phyloP scores from a whole-genome alignment of 371 early-diverging fungal species.

The Lichtheimia ramosa region DNA sequence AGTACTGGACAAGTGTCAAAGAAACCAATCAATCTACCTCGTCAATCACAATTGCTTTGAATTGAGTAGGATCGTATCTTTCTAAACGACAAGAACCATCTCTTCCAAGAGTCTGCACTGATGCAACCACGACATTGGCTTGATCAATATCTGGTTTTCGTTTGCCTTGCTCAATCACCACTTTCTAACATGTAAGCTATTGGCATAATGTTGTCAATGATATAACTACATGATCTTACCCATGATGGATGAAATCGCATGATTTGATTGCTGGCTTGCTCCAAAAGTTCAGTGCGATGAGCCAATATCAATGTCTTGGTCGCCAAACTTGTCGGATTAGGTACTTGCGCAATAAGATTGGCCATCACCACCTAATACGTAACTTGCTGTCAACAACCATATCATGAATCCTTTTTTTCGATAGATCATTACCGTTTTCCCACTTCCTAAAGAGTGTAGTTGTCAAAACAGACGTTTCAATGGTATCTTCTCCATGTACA shows the following conservation, averaged over 20 bases:
- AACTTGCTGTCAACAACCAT: background rate
- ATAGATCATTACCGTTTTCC: slow-evolving; percentile 71
- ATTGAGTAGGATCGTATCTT: slow-evolving; percentile 70
- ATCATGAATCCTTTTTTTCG: background rate
- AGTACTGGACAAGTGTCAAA: background rate
- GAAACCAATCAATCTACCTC: slow-evolving; percentile 46
- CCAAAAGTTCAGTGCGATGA: slow-evolving; percentile 84
- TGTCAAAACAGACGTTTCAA: background rate
- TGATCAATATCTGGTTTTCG: slow-evolving; percentile 52
- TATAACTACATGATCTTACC: slow-evolving; percentile 28
- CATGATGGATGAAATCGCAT: slow-evolving; percentile 50
- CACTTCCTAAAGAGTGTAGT: slow-evolving; percentile 61
- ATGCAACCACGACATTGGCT: slow-evolving; percentile 76
- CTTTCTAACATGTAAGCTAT: slow-evolving; percentile 32
- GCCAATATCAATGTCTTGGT: slow-evolving; percentile 81
- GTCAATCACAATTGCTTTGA: slow-evolving; percentile 90
- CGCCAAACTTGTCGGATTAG: slow-evolving; percentile 61
- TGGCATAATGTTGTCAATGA: background rate
- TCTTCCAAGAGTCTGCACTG: slow-evolving; percentile 76
- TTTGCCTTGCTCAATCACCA: slow-evolving; percentile 69
- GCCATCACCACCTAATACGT: slow-evolving; percentile 73
- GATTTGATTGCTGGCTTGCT: slow-evolving; percentile 78
- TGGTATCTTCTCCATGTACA: too few species aligned
- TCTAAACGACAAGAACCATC: slow-evolving; percentile 47
- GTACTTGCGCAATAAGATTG: slow-evolving; percentile 72